These are phyloP conservation scores for Pilobolus umbonatus DNA, from an alignment of 192 early-diverging fungal species.

Conservation along the genomic window DNA sequence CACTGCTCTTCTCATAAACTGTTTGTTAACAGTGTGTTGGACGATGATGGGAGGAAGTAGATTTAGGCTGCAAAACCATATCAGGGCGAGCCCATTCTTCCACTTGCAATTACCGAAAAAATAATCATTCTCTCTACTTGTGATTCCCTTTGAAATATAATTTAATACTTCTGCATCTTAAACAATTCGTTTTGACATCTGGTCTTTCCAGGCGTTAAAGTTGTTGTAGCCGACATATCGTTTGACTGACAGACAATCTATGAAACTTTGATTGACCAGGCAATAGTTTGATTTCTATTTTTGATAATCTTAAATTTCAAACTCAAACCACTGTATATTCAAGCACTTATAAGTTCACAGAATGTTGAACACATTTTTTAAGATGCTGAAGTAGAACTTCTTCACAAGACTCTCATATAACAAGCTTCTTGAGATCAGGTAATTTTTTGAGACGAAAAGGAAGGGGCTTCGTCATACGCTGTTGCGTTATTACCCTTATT, in stretches of 20 bases:
- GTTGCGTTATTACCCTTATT: background rate
- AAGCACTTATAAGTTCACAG: too few species aligned
- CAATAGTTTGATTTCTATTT: too few species aligned
- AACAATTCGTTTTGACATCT: background rate
- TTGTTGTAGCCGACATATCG: too few species aligned
- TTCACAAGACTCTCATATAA: too few species aligned
- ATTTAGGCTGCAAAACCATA: background rate
- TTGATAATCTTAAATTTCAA: too few species aligned
- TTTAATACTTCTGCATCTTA: slow-evolving; percentile 7
- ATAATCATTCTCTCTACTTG: background rate
- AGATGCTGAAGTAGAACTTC: too few species aligned
- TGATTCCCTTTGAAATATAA: background rate
- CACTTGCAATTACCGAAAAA: background rate
- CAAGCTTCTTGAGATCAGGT: slow-evolving; percentile 2
- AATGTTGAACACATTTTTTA: too few species aligned
- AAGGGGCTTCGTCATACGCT: background rate
- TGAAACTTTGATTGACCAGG: too few species aligned
- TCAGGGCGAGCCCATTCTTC: slow-evolving; percentile 2
- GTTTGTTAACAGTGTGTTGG: background rate
- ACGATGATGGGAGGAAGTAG: background rate
- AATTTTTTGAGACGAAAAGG: background rate
- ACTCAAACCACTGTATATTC: too few species aligned
- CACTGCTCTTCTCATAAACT: background rate
- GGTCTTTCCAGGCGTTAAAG: too few species aligned
- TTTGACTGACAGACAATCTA: too few species aligned